phyloP scores from a whole-genome alignment of 148 eudicot genomes.

The Rhododendron kiyosumense region DNA sequence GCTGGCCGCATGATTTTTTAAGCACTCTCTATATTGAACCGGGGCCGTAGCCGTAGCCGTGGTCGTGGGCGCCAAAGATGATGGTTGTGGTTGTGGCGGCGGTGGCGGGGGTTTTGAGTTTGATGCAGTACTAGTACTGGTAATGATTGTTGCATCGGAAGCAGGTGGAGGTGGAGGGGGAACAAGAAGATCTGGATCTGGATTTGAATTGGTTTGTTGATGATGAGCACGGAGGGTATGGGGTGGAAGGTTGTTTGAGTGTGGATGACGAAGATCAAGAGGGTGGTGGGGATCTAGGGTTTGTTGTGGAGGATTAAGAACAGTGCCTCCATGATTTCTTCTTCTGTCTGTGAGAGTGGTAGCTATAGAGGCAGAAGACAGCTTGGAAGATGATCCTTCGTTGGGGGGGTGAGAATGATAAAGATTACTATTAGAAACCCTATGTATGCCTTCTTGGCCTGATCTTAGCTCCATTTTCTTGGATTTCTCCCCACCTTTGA shows the following conservation, averaged over 20 bases:
- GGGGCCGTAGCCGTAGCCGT: not conserved
- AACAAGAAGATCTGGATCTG: conserved; percentile 8
- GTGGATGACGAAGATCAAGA: not conserved
- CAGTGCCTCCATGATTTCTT: conserved; percentile 15
- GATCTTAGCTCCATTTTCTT: conserved; percentile 25
- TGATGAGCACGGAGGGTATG: not conserved
- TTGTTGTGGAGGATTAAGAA: conserved; percentile 18
- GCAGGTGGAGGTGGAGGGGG: conserved; percentile 8
- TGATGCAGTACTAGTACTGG: not conserved
- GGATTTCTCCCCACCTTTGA: not conserved
- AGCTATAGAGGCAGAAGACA: not conserved
- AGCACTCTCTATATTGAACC: conserved; percentile 54
- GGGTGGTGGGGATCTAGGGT: conserved; percentile 22
- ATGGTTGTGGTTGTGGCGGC: not conserved
- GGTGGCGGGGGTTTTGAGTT: not conserved
- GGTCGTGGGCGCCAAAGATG: not conserved
- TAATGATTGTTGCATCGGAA: not conserved
- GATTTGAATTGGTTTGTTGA: not conserved
- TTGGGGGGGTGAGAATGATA: conserved; percentile 8
- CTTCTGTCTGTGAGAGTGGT: not conserved
- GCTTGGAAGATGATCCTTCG: conserved; percentile 12
- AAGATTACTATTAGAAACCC: not conserved
- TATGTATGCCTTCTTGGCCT: conserved; percentile 16
- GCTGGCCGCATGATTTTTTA: conserved; percentile 70
- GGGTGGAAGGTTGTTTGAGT: not conserved